phyloP scores from a whole-genome alignment of 116 monocot genomes.

The Trichopus zeylanicus region DNA sequence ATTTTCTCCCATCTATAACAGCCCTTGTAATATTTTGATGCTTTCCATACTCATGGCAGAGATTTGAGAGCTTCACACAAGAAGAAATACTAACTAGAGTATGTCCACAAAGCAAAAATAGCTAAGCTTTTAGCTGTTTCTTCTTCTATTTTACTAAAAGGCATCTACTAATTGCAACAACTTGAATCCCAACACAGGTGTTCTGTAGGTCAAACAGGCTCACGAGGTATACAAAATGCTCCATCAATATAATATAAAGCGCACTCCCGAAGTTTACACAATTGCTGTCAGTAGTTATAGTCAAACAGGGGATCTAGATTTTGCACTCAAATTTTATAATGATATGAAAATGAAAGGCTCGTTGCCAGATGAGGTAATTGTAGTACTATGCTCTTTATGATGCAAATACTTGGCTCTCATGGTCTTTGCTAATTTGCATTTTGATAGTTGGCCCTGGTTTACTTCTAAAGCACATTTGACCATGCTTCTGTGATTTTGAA shows the following conservation, averaged over 20 bases:
- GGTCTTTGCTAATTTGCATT: background rate
- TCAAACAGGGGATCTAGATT: constrained; percentile 74
- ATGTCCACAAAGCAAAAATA: too few relatives aligned
- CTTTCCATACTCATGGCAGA: too few relatives aligned
- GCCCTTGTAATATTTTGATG: too few relatives aligned
- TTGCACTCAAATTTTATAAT: constrained; percentile 69
- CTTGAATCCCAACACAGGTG: too few relatives aligned
- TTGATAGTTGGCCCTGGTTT: too few relatives aligned
- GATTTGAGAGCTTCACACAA: too few relatives aligned
- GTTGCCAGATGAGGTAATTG: constrained; percentile 74
- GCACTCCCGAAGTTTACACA: constrained; percentile 76
- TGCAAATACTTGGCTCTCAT: constrained; percentile 1
- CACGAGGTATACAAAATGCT: constrained; percentile 94
- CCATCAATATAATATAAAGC: constrained; percentile 62
- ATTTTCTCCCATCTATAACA: too few relatives aligned
- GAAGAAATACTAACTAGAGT: too few relatives aligned
- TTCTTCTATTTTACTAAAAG: too few relatives aligned
- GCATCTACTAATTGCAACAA: too few relatives aligned
- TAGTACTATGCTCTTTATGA: background rate
- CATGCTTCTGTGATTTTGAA: background rate
- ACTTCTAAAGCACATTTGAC: too few relatives aligned
- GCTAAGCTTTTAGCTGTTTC: too few relatives aligned
- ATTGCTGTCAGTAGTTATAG: constrained; percentile 87
- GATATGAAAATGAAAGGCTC: constrained; percentile 76
- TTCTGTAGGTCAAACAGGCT: constrained; percentile 51